phyloP scores from a whole-genome alignment of 768 basidiomycete genomes.

The Tricholoma saponaceum region DNA sequence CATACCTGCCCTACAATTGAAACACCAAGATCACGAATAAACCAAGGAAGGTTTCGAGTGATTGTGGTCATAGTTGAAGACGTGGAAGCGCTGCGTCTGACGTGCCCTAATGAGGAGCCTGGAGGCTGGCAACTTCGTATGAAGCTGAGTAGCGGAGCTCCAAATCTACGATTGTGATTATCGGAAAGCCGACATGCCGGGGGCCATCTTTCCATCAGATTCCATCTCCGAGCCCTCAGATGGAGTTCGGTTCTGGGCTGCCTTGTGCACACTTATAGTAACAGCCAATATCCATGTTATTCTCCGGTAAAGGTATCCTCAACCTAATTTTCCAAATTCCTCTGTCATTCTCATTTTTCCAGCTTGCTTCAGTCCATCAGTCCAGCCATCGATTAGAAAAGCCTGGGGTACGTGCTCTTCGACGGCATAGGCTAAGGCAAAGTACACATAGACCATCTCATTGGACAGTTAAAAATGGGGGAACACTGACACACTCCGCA shows the following conservation, averaged over 20 bases:
- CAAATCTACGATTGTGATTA: no score
- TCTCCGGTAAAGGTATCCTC: constrained; percentile 16
- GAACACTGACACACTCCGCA: constrained; percentile 28
- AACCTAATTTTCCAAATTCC: background rate
- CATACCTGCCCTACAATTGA: constrained; percentile 78
- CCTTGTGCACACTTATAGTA: no score
- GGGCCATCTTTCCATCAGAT: no score
- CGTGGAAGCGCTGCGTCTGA: background rate
- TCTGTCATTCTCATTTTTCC: background rate
- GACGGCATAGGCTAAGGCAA: background rate
- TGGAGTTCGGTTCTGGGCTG: no score
- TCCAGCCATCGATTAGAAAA: constrained; percentile 21
- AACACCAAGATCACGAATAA: constrained; percentile 76
- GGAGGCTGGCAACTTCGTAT: no score
- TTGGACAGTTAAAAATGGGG: constrained; percentile 29
- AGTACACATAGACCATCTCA: background rate
- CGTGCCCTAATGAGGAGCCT: no score
- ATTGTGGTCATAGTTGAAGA: constrained; percentile 59
- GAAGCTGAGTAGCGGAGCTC: no score
- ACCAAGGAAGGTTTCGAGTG: constrained; percentile 82
- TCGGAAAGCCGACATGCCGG: no score
- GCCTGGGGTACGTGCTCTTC: constrained; percentile 28
- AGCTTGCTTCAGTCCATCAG: constrained; percentile 38
- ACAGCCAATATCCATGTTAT: constrained; percentile 8
- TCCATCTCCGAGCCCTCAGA: no score